Evolutionary conservation across 257 asterid genomes (phyloP).

Genomic region (Nicotiana attenuata): DNA sequence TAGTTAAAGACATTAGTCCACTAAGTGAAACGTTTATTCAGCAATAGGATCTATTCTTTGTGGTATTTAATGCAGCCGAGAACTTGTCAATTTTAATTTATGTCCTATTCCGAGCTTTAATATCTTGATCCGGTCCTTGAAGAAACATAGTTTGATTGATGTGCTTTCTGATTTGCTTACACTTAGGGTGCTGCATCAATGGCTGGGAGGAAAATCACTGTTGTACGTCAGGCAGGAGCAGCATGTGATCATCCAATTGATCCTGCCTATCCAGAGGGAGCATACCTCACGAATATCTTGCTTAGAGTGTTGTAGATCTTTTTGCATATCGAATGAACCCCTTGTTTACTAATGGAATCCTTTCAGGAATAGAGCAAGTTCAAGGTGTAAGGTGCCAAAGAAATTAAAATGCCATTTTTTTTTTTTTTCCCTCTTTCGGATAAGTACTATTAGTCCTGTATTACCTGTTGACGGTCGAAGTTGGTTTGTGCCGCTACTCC

Average conservation of each 20-base stretch:
- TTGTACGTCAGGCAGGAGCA: conserved; percentile 77
- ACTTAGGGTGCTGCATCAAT: conserved; percentile 74
- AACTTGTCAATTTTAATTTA: neutral
- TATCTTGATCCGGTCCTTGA: neutral
- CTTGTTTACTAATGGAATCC: neutral
- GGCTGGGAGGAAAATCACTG: conserved; percentile 72
- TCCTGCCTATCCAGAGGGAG: conserved; percentile 83
- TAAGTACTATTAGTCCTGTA: neutral
- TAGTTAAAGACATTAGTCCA: neutral
- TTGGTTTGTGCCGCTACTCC: neutral
- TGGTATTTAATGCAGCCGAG: neutral
- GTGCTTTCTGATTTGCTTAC: neutral
- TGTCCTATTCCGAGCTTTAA: neutral
- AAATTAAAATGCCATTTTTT: neutral
- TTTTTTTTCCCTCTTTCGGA: neutral
- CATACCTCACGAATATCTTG: conserved; percentile 69
- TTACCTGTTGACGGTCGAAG: neutral
- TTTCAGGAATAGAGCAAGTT: neutral
- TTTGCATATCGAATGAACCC: neutral
- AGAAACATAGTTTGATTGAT: neutral
- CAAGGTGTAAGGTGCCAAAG: neutral
- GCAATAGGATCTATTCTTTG: neutral
- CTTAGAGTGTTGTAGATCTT: conserved; percentile 52
- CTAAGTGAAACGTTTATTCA: neutral
- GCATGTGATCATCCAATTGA: conserved; percentile 85